A percentile compares a stretch with the other conserved stretches of the same genome.
These are phyloP conservation scores for Leccinum sublutescens DNA, from an alignment of 768 basidiomycete species.

Conservation along the genomic window DNA sequence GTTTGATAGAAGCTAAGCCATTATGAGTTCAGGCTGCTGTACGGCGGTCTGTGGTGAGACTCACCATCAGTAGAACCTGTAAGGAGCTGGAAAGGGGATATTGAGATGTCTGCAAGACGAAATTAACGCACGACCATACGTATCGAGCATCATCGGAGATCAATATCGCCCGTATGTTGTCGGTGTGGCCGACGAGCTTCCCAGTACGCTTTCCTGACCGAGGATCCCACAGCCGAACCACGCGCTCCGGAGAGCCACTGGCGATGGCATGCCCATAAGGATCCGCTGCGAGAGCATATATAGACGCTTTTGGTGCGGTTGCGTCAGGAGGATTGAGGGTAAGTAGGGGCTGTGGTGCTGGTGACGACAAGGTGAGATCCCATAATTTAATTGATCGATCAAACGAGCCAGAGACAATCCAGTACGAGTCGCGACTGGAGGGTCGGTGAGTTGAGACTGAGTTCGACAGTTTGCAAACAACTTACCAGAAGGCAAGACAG, in stretches of 20 bases:
- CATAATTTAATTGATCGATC: conserved; percentile 94
- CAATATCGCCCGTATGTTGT: conserved; percentile 89
- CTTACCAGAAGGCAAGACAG: conserved; percentile 69
- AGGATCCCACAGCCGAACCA: conserved; percentile 93
- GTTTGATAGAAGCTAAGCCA: conserved; percentile 71
- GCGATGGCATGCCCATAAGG: conserved; percentile 79
- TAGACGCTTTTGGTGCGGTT: conserved; percentile 62
- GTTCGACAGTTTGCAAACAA: conserved; percentile 2
- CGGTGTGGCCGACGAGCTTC: conserved; percentile 94
- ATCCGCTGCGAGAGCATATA: conserved; percentile 80
- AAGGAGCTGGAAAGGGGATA: conserved; percentile 49
- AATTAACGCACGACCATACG: conserved; percentile 46
- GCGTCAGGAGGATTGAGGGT: conserved; percentile 70
- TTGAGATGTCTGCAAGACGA: conserved; percentile 8
- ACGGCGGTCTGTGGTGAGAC: conserved; percentile 6
- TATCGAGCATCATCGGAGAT: conserved; percentile 90
- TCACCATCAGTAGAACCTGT: conserved; percentile 78
- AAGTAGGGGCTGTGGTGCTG: conserved; percentile 50
- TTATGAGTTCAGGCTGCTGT: conserved; percentile 13
- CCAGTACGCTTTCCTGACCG: conserved; percentile 75
- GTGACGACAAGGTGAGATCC: conserved; percentile 62
- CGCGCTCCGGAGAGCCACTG: conserved; percentile 88
- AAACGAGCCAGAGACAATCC: conserved; percentile 93
- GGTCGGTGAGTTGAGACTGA: conserved; percentile 11
- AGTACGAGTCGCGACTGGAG: conserved; percentile 70